Evolutionary conservation across 2,329 filamentous ascomycete species (phyloP).

Genomic region (Aspergillus latus): DNA sequence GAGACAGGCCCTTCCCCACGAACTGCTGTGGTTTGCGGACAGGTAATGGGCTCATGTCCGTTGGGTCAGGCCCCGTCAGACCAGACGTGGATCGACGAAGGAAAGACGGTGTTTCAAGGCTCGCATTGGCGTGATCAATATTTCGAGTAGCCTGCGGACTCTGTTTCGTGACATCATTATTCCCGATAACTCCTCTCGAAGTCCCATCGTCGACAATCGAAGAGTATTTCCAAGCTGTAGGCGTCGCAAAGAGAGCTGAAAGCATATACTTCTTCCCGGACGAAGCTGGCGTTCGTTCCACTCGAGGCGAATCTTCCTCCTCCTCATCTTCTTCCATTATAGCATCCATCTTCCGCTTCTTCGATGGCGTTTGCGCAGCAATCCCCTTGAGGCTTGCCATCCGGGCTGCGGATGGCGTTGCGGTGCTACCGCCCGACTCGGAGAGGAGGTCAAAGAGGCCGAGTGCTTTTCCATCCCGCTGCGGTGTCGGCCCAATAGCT

Average conservation of each 20-base stretch:
- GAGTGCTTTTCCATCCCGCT: constrained; percentile 49
- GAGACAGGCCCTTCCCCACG: constrained; percentile 41
- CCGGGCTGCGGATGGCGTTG: constrained; percentile 33
- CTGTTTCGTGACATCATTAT: background rate
- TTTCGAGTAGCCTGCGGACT: background rate
- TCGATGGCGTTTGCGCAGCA: constrained; percentile 40
- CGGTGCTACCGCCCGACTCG: constrained; percentile 38
- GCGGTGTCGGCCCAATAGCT: constrained; percentile 50
- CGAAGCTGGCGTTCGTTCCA: constrained; percentile 42
- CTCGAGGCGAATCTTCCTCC: constrained; percentile 26
- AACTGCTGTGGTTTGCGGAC: constrained; percentile 38
- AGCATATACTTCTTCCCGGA: constrained; percentile 47
- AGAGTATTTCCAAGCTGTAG: constrained; percentile 45
- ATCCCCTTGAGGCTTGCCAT: constrained; percentile 29
- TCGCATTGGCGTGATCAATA: constrained; percentile 7
- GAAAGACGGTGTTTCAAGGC: constrained; percentile 42
- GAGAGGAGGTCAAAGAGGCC: constrained; percentile 51
- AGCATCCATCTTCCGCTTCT: constrained; percentile 28
- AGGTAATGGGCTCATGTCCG: constrained; percentile 39
- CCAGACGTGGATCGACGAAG: constrained; percentile 39
- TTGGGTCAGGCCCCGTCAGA: constrained; percentile 21
- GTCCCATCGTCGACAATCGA: constrained; percentile 38
- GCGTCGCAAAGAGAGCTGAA: constrained; percentile 47
- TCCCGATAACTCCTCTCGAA: constrained; percentile 15
- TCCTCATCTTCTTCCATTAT: constrained; percentile 32